Percentiles rank a stretch among this genome's conserved stretches.
phyloP scores from a whole-genome alignment of 306 rosid genomes.

The peach (Prunus persica) region DNA sequence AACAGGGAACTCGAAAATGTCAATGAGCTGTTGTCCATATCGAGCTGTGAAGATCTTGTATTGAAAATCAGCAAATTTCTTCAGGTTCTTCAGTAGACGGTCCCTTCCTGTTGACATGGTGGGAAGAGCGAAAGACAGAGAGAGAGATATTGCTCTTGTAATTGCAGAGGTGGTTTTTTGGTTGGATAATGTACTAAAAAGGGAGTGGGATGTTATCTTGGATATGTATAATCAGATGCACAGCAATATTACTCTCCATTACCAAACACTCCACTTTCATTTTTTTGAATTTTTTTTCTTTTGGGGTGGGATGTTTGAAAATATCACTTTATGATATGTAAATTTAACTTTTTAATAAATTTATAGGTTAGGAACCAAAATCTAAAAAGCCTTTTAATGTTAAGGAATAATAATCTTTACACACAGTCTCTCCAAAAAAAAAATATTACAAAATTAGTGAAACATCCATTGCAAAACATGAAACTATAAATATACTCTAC shows the following conservation, averaged over 20 bases:
- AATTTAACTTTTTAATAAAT: too few species aligned
- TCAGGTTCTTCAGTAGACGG: constrained; percentile 44
- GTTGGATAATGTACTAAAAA: neutral
- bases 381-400: too few species aligned
- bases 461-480: too few species aligned
- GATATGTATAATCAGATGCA: neutral
- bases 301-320: too few species aligned
- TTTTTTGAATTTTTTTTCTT: neutral
- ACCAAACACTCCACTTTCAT: neutral
- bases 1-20: constrained; percentile 68
- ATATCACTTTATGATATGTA: too few species aligned
- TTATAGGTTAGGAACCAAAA: too few species aligned
- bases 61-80: constrained; percentile 45
- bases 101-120: constrained; percentile 47
- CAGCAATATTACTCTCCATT: neutral
- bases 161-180: neutral
- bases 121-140: constrained; percentile 17
- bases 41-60: constrained; percentile 51
- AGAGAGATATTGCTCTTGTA: neutral
- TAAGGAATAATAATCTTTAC: too few species aligned
- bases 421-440: too few species aligned
- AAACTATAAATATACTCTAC: too few species aligned
- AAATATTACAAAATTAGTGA: too few species aligned
- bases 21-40: constrained; percentile 67
- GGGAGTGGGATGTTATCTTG: neutral